Evolutionary conservation across 2,329 filamentous ascomycete species (phyloP), one percentile per base, ranked within the genome.

Genomic region (Microdochium nivale): DNA sequence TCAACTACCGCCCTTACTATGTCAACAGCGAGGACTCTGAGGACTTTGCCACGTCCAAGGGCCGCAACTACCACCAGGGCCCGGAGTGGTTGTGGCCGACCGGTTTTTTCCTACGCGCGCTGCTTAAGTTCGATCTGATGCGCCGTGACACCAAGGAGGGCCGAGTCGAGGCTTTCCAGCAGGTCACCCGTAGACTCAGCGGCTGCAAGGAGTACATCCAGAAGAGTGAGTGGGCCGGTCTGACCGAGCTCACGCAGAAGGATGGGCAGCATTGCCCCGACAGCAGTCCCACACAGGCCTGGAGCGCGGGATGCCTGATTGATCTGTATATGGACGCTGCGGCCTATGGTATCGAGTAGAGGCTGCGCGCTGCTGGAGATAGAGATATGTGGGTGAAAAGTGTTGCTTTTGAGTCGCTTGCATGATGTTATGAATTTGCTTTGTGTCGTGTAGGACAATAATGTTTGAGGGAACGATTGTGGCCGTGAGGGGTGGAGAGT

Each of bases 31-130:
- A 97, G 63, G 94, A 99, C 69, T 92, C 86, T 54, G 83, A 81
- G 13, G 88, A 97, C 67, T 97, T 96, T 63, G 81, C 88, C 11
- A 97, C 92, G 0, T 84, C 87, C 60, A 97, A 97, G 70, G 94
- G 94, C 49, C 80, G 94, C 52, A 99, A 97, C 70, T 99, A 99
- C 71, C 94, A 99, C 68, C 92, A 97, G 68, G 94, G 94, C 3
- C 95, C 94, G 0, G 94, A 99, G 68, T 99, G 94, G 94, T 73
- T 96, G 24, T 99, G 94, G 94, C 95, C 92, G 0, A 92, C 90
- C 1, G 94, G 94, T 3, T 99, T 90, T 75, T 99, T 96, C 77
- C 76, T 96, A 23, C 84, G 95, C 48, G 94, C 94, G 1, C 74
- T 99, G 57, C 78, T 99, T 56, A 88, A 90, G 67, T 97, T 97